Evolutionary conservation across 2,329 filamentous ascomycete species (phyloP), one percentile per base, ranked within the genome.

Genomic region (Ambrosiella xylebori): DNA sequence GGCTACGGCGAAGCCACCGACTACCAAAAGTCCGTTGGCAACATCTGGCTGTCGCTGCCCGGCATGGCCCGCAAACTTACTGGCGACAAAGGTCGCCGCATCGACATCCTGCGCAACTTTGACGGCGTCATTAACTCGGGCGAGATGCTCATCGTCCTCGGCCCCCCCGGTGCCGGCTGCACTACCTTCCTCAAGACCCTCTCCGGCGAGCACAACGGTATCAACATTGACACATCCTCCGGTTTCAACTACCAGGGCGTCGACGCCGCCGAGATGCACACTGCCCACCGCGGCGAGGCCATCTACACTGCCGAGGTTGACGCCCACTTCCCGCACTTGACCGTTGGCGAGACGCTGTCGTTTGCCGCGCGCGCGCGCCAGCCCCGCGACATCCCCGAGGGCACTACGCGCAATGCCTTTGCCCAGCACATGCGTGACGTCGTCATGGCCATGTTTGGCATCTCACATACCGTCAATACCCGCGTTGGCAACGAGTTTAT

Each of bases 251-350:
- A 94, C 66, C 85, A 93, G 68, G 85, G 83, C 63, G 76, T 88
- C 65, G 73, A 79, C 2, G 77, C 86, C 58, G 71, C 86, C 65
- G 79, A 88, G 66, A 91, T 93, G 85, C 80, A 86, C 70, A 80
- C 79, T 9, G 74, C 79, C 61, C 89, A 91, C 71, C 82, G 86
- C 36, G 88, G 88, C 63, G 88, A 94, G 70, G 86, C 86, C 61
- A 90, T 93, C 67, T 93, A 93, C 71, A 90, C 86, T 0, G 86
- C 86, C 60, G 87, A 93, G 68, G 83, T 87, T 40, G 88, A 94
- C 66, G 83, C 86, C 3, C 86, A 90, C 69, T 90, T 90, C 65
- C 85, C 86, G 11, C 79, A 83, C 71, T 71, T 93, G 64, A 82
- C 79, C 1, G 86, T 91, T 49, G 85, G 85, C 56, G 84, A 91